Evolutionary conservation across 352 stramenopile species (phyloP), one percentile per base, ranked within the genome.

Genomic region (Ophiocytium majus): DNA sequence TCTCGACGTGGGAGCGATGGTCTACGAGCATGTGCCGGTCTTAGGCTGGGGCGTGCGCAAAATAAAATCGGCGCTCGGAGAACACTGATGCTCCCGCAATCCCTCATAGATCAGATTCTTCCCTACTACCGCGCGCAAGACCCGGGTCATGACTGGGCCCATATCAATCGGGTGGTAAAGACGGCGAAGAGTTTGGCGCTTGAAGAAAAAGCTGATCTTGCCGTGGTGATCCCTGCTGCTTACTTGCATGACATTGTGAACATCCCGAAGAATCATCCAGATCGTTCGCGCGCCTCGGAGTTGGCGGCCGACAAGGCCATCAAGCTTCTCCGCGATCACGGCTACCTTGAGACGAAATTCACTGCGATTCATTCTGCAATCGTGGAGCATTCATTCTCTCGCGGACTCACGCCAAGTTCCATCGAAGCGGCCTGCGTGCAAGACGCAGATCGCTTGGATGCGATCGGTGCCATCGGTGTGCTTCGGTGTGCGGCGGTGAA

Each of bases 191-290:
- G 28, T 23, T 28, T 71, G 23, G 57, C 57, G 23, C 57, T 23
- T 23, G 28, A 71, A 23, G 19, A 71, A 28, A 71, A 71, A 23
- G 57, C 28, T 23, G 28, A 71, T 71, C 57, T 71, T 23, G 57
- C 23, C 19, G 23, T 23, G 23, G 28, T 71, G 19, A 23, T 71
- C 19, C 19, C 57, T 23, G 57, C 57, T 23, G 57, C 28, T 28
- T 71, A 71, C 28, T 71, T 23, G 19, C 57, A 71, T 71, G 57
- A 71, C 57, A 71, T 71, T 28, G 57, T 71, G 19, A 71, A 71
- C 28, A 23, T 71, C 28, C 57, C 57, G 19, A 71, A 71, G 57
- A 71, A 71, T 71, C 57, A 71, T 71, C 57, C 57, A 71, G 57
- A 71, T 28, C 57, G 57, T 28, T 23, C 57, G 28, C 57, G 57